Percentiles rank a stretch among this genome's conserved stretches.
Evolutionary conservation across 768 basidiomycete species (phyloP).

Genomic region (Phanerochaete sordida): DNA sequence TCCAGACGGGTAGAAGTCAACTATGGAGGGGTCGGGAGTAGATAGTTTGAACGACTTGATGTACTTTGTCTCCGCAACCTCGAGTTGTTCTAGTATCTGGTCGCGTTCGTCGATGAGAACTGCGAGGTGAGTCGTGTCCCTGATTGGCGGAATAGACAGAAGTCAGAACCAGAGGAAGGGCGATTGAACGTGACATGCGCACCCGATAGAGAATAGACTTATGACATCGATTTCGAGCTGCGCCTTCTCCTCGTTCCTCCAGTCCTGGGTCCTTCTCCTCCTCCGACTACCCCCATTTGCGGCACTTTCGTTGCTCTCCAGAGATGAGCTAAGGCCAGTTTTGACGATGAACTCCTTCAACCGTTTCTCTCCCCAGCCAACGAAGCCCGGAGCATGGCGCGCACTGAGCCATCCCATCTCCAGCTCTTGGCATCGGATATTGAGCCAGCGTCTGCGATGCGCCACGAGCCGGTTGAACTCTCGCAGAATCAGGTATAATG

Average conservation of each 20-base stretch:
- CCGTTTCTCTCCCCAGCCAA: slow-evolving; percentile 69
- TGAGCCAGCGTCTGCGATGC: slow-evolving; percentile 57
- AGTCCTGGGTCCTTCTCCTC: slow-evolving; percentile 22
- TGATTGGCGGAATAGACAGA: slow-evolving; percentile 21
- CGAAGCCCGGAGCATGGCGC: slow-evolving; percentile 59
- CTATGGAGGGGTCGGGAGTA: slow-evolving; percentile 69
- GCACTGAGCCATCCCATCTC: slow-evolving; percentile 78
- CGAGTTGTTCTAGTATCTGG: slow-evolving; percentile 72
- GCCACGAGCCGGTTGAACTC: slow-evolving; percentile 58
- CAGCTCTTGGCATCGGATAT: slow-evolving; percentile 59
- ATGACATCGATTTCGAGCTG: slow-evolving; percentile 61
- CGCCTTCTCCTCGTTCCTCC: slow-evolving; percentile 44
- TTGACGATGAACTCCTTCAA: slow-evolving; percentile 68
- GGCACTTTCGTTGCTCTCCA: slow-evolving; percentile 33
- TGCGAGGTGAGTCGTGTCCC: slow-evolving; percentile 67
- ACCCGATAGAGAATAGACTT: slow-evolving; percentile 76
- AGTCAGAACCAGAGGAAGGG: not conserved
- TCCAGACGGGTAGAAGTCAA: slow-evolving; percentile 35
- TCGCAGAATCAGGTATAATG: slow-evolving; percentile 57
- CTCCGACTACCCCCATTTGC: slow-evolving; percentile 20
- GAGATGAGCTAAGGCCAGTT: slow-evolving; percentile 58
- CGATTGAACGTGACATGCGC: slow-evolving; percentile 27
- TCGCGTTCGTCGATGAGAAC: slow-evolving; percentile 73
- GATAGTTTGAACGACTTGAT: slow-evolving; percentile 71
- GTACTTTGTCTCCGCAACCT: slow-evolving; percentile 77